Conservation (phyloP, 768 basidiomycete genomes). For the Collybia sordida region DNA sequence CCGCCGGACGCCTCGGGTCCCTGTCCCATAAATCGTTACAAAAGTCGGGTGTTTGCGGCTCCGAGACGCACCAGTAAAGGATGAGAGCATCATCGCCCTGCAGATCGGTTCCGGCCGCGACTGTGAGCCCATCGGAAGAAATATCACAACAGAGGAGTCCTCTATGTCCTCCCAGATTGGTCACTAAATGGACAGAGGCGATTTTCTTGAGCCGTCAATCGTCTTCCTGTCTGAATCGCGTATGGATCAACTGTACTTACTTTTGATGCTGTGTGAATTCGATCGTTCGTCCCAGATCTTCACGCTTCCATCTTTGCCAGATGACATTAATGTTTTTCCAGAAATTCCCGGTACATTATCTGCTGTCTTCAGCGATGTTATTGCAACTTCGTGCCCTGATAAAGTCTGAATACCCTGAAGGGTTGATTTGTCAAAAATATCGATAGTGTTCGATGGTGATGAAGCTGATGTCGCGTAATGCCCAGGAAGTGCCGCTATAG, state of each 20-base stretch:
- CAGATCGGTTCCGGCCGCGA: constrained; percentile 84
- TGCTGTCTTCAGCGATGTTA: constrained; percentile 52
- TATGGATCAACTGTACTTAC: constrained; percentile 39
- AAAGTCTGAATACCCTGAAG: constrained; percentile 47
- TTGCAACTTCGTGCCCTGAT: constrained; percentile 56
- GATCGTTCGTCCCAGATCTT: constrained; percentile 76
- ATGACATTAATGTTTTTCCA: constrained; percentile 54
- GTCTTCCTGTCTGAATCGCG: constrained; percentile 8
- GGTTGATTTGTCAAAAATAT: constrained; percentile 62
- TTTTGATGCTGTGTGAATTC: constrained; percentile 49
- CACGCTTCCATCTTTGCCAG: constrained; percentile 71
- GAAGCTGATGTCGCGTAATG: constrained; percentile 64
- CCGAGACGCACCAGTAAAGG: constrained; percentile 69
- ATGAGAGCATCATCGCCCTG: constrained; percentile 81
- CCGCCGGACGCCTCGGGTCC: constrained; percentile 80
- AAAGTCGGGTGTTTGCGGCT: neutral
- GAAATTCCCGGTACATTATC: constrained; percentile 38
- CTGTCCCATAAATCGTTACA: constrained; percentile 34
- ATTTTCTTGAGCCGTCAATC: constrained; percentile 38
- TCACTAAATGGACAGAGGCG: constrained; percentile 39
- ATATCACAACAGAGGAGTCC: constrained; percentile 69
- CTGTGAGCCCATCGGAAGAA: constrained; percentile 64
- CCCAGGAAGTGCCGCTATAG: constrained; percentile 46
- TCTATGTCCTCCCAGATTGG: constrained; percentile 37
- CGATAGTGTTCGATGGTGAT: constrained; percentile 62